Evolutionary conservation across 2,329 filamentous ascomycete genomes (phyloP).

Genomic region (Nemania bipapillata): DNA sequence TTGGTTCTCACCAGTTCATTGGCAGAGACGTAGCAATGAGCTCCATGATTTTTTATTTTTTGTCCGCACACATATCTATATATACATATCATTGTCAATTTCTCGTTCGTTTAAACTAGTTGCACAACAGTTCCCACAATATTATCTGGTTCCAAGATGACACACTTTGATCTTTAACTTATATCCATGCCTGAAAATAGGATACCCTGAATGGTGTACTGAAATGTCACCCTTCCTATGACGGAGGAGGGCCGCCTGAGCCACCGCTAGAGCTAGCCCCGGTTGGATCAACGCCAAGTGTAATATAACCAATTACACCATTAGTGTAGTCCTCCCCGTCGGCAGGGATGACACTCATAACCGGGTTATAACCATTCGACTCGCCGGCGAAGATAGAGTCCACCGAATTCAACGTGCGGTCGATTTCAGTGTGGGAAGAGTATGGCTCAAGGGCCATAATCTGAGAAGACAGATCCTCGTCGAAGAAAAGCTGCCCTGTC

Average conservation of each 20-base stretch:
- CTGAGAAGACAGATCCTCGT: slow-evolving; percentile 40
- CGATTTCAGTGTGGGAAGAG: slow-evolving; percentile 50
- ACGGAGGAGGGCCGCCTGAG: neutral
- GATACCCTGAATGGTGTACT: too few relatives aligned
- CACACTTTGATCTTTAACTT: too few relatives aligned
- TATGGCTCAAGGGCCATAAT: slow-evolving; percentile 53
- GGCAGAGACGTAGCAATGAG: too few relatives aligned
- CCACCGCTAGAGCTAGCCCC: slow-evolving; percentile 1
- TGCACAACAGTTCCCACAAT: too few relatives aligned
- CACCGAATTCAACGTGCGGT: slow-evolving; percentile 51
- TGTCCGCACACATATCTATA: too few relatives aligned
- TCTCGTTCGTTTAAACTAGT: too few relatives aligned
- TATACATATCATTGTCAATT: too few relatives aligned
- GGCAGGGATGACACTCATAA: slow-evolving; percentile 49
- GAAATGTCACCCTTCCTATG: too few relatives aligned
- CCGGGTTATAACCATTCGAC: slow-evolving; percentile 48
- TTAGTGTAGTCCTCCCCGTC: slow-evolving; percentile 52
- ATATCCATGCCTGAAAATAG: too few relatives aligned
- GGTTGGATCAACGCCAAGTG: slow-evolving; percentile 50
- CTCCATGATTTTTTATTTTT: too few relatives aligned
- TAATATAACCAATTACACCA: slow-evolving; percentile 54
- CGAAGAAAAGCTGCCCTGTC: slow-evolving; percentile 38
- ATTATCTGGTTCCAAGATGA: too few relatives aligned
- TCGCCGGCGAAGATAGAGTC: slow-evolving; percentile 41
- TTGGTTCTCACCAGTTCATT: too few relatives aligned